Conservation (phyloP, 2,329 filamentous ascomycete species). For the Curvularia spicifera region DNA sequence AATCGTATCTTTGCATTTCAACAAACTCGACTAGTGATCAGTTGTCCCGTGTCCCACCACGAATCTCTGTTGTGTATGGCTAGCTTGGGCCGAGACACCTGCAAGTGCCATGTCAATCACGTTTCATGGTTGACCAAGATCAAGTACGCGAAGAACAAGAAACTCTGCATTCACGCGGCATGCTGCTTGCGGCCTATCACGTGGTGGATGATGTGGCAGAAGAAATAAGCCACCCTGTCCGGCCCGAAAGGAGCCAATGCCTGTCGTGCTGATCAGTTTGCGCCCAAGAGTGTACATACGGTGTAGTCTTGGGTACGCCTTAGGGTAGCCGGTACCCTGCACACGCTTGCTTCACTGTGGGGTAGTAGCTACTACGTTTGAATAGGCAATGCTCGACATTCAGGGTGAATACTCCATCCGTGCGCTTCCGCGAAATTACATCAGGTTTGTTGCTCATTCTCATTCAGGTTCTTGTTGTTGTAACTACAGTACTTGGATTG, state of each 20-base stretch:
- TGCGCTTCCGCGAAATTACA: background rate
- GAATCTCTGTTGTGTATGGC: too few species aligned
- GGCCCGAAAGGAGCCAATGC: background rate
- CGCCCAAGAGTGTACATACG: too few species aligned
- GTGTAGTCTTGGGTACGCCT: background rate
- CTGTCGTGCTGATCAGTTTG: background rate
- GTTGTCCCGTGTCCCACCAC: background rate
- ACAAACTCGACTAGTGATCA: background rate
- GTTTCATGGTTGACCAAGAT: background rate
- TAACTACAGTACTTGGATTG: background rate
- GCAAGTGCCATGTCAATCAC: background rate
- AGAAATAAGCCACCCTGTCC: background rate
- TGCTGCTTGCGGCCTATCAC: background rate
- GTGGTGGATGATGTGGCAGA: slow-evolving; percentile 1
- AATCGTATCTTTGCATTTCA: too few species aligned
- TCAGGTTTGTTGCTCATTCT: background rate
- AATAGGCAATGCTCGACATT: background rate
- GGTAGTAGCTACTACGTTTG: background rate
- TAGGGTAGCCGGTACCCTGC: background rate
- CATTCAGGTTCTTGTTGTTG: background rate
- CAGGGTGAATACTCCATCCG: background rate
- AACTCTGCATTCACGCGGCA: background rate
- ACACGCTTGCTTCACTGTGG: background rate
- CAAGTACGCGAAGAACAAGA: background rate
- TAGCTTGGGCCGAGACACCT: background rate